Percentiles rank a stretch among this genome's conserved stretches.
These are phyloP conservation scores for Malassezia yamatoensis DNA, from an alignment of 1,284 basidiomycete genomes.

Conservation along the genomic window DNA sequence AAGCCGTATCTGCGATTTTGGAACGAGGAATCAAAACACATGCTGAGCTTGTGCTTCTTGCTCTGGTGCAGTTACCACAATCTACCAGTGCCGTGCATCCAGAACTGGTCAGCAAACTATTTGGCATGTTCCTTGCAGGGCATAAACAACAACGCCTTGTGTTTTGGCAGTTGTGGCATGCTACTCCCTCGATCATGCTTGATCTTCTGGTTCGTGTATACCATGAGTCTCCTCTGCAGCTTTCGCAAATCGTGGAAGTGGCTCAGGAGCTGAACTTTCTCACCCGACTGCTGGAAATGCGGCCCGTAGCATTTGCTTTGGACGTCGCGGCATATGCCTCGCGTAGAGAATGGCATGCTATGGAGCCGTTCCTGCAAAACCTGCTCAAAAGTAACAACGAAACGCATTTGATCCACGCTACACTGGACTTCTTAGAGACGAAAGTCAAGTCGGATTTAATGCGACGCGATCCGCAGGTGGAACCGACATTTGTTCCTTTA, in stretches of 20 bases:
- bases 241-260: conserved; percentile 86
- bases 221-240: conserved; percentile 79
- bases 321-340: conserved; percentile 89
- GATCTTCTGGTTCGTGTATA: conserved; percentile 84
- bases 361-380: conserved; percentile 92
- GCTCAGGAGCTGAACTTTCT: conserved; percentile 88
- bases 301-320: conserved; percentile 65
- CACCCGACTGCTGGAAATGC: conserved; percentile 73
- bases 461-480: conserved; percentile 42
- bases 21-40: conserved; percentile 56
- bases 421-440: conserved; percentile 42
- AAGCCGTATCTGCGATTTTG: conserved; percentile 38
- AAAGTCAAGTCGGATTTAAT: conserved; percentile 44
- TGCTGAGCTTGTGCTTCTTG: conserved; percentile 88
- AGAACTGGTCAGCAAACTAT: conserved; percentile 73
- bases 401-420: conserved; percentile 61
- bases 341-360: conserved; percentile 80
- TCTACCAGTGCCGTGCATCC: conserved; percentile 76
- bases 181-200: conserved; percentile 71
- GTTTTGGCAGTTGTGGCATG: conserved; percentile 90
- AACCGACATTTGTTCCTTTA: conserved; percentile 40
- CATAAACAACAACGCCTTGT: conserved; percentile 90
- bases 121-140: conserved; percentile 80
- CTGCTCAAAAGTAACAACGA: conserved; percentile 67
- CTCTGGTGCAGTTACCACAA: conserved; percentile 72